Evolutionary conservation across 2,329 filamentous ascomycete genomes (phyloP).

Genomic region (Monilinia polystroma): DNA sequence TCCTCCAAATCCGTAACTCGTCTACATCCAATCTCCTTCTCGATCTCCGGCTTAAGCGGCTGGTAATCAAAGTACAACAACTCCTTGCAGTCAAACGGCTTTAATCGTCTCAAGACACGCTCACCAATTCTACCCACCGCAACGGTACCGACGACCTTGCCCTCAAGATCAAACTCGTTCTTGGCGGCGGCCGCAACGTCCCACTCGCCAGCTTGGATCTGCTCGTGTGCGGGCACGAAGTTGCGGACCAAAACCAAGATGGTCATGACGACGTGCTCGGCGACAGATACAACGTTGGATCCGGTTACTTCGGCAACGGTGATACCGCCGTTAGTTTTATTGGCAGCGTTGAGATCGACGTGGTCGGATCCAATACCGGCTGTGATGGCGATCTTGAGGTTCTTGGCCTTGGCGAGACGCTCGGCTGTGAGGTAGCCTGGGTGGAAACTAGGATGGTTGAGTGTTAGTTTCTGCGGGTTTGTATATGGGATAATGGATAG

Average conservation of each 20-base stretch:
- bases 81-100: constrained; percentile 99
- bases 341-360: constrained; percentile 86
- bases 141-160: constrained; percentile 96
- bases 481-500: constrained; percentile 23
- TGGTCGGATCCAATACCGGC: constrained; percentile 98
- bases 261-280: constrained; percentile 99
- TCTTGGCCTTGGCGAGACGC: constrained; percentile 96
- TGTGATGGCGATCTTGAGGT: constrained; percentile 94
- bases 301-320: constrained; percentile 98
- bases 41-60: constrained; percentile 77
- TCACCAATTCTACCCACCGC: constrained; percentile 97
- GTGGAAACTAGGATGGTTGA: constrained; percentile 69
- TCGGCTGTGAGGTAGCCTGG: constrained; percentile 96
- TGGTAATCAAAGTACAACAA: constrained; percentile 99
- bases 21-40: constrained; percentile 94
- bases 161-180: constrained; percentile 97
- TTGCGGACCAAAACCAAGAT: constrained; percentile 95
- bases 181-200: constrained; percentile 94
- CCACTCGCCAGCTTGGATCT: constrained; percentile 87
- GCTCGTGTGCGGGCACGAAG: constrained; percentile 96
- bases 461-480: neutral
- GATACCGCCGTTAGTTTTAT: constrained; percentile 96
- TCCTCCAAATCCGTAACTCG: constrained; percentile 89
- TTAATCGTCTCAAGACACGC: constrained; percentile 92
- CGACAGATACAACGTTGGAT: constrained; percentile 97